Conservation (phyloP, 2,329 filamentous ascomycete species). For the Botryotinia convoluta region DNA sequence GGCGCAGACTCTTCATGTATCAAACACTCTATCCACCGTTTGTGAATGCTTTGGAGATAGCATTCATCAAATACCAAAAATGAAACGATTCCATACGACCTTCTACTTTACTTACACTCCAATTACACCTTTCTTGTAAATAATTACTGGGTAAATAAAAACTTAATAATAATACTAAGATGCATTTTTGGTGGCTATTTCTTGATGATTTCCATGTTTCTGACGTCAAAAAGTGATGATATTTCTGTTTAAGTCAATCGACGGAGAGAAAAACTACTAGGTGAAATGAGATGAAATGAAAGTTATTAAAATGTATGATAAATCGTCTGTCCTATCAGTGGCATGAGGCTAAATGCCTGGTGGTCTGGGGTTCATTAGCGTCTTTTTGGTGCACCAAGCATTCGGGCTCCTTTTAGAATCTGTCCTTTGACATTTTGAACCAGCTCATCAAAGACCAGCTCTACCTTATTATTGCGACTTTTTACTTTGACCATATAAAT, state of each 20-base stretch:
- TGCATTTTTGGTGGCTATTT: slow-evolving; percentile 1
- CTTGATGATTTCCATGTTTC: background rate
- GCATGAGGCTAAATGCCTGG: background rate
- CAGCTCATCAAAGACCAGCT: slow-evolving; percentile 16
- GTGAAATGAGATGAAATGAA: background rate
- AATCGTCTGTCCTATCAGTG: slow-evolving; percentile 6
- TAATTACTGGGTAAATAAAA: slow-evolving; percentile 22
- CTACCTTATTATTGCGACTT: background rate
- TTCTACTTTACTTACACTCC: slow-evolving; percentile 8
- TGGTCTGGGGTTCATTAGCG: slow-evolving; percentile 19
- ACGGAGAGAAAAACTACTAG: background rate
- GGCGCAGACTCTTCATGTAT: slow-evolving; percentile 31
- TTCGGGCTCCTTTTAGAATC: slow-evolving; percentile 17
- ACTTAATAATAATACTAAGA: slow-evolving; percentile 20
- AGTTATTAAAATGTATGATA: background rate
- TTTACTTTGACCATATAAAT: background rate
- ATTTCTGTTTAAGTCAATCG: background rate
- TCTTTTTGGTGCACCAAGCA: slow-evolving; percentile 13
- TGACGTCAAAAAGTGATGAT: background rate
- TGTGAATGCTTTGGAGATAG: slow-evolving; percentile 21
- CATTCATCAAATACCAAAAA: slow-evolving; percentile 22
- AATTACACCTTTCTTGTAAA: slow-evolving; percentile 20
- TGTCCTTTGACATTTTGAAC: slow-evolving; percentile 21
- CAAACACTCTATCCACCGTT: slow-evolving; percentile 28
- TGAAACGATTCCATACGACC: slow-evolving; percentile 23